Evolutionary conservation across 225 moss, liverwort and hornwort genomes (phyloP), one percentile per base, ranked within the genome.

Genomic region (Ulota crispa): DNA sequence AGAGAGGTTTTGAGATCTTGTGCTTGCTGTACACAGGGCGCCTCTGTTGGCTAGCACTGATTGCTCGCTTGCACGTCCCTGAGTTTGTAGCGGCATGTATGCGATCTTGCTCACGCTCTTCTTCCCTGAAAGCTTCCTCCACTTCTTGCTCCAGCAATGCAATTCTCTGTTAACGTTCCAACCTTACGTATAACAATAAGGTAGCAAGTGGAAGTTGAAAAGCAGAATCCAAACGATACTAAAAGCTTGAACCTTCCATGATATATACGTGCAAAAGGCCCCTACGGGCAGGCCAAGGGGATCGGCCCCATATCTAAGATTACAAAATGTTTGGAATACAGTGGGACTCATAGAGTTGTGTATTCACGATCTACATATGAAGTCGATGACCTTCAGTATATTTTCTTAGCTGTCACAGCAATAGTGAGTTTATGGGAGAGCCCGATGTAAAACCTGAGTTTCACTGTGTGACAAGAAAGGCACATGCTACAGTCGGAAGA

Each of bases 101-200:
- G 73, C 90, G 81, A 79, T 86, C 86, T 68, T 82, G 76, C 81
- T 88, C 86, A 55, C 75, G 86, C 72, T 91, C 91, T 85, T 88
- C 91, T 77, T 87, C 87, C 28, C 76, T 87, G 43, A 89, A 85
- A 42, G 87, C 91, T 83, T 87, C 91, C 79, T 89, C 88, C 75
- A 89, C 87, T 87, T 91, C 91, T 81, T 89, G 87, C 87, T 91
- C 87, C 79, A 91, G 73, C 77, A 81, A 50, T 61, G 89, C 85
- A 59, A 87, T 87, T 76, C 87, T 87, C 91, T 91, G 63, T 73
- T 64, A 52, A 77, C 26, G 73, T 68, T 57, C 68, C 83, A 85
- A 76, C 41, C 37, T 55, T 54, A 55, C 55, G 34, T 32, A 78
- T 72, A 26, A 79, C n/a, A 85, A 21, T 72, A 59, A 64, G 71